Evolutionary conservation across 192 early-diverging fungal species (phyloP).

Genomic region (Phlyctochytrium planicorne): DNA sequence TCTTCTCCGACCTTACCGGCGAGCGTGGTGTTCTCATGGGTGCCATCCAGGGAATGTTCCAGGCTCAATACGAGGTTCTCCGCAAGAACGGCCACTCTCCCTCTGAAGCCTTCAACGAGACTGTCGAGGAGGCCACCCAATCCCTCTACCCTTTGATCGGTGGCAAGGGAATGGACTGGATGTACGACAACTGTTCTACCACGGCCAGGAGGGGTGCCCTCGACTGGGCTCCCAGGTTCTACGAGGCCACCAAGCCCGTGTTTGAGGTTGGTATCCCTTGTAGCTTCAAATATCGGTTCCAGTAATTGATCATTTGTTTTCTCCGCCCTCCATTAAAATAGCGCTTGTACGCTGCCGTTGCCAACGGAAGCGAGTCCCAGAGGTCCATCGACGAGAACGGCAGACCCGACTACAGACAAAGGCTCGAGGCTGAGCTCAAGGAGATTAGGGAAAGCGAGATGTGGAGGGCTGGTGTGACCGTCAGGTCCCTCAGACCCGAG

Average conservation of each 20-base stretch:
- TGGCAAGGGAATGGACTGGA: slow-evolving; percentile 88
- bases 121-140: slow-evolving; percentile 98
- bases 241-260: slow-evolving; percentile 88
- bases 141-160: slow-evolving; percentile 95
- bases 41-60: slow-evolving; percentile 94
- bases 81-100: slow-evolving; percentile 91
- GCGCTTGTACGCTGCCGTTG: slow-evolving; percentile 79
- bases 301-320: not conserved
- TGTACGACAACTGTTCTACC: slow-evolving; percentile 97
- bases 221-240: slow-evolving; percentile 96
- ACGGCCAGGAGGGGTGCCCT: slow-evolving; percentile 95
- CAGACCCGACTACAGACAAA: slow-evolving; percentile 86
- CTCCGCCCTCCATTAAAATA: slow-evolving; percentile 7
- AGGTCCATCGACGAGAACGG: slow-evolving; percentile 86
- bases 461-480: slow-evolving; percentile 88
- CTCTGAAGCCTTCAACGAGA: slow-evolving; percentile 99
- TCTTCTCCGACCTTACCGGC: slow-evolving; percentile 92
- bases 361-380: slow-evolving; percentile 84
- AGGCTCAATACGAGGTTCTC: slow-evolving; percentile 95
- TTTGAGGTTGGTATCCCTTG: slow-evolving; percentile 63
- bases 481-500: slow-evolving; percentile 86
- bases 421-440: slow-evolving; percentile 85
- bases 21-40: slow-evolving; percentile 99
- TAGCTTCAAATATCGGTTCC: not conserved
- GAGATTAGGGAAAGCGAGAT: slow-evolving; percentile 90